These are phyloP conservation scores for Pharnaceum exiguum DNA, from an alignment of 148 eudicot genomes.

Conservation along the genomic window DNA sequence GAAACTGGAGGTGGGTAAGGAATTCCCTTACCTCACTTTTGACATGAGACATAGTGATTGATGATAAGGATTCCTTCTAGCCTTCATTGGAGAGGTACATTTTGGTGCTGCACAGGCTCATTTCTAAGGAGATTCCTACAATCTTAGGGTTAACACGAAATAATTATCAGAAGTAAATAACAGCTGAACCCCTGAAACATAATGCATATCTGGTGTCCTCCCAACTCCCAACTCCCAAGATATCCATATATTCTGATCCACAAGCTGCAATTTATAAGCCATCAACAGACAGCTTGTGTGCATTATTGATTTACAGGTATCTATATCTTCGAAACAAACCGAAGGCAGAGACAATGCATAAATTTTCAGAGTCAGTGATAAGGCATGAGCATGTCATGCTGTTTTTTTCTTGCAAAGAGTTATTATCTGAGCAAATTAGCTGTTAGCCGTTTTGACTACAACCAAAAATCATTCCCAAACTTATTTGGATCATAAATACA, in stretches of 20 bases:
- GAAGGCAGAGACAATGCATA: background rate
- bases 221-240: too few relatives aligned
- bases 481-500: background rate
- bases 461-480: background rate
- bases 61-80: constrained; percentile 23
- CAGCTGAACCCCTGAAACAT: background rate
- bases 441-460: background rate
- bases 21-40: constrained; percentile 6
- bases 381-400: background rate
- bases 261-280: background rate
- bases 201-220: constrained; percentile 11
- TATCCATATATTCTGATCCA: too few relatives aligned
- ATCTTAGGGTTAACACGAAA: constrained; percentile 12
- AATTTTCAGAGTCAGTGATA: background rate
- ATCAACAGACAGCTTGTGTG: too few relatives aligned
- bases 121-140: constrained; percentile 14
- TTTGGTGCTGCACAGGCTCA: constrained; percentile 10
- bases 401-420: background rate
- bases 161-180: constrained; percentile 15
- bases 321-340: background rate
- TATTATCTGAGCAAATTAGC: background rate
- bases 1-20: constrained; percentile 2
- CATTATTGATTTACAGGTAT: background rate
- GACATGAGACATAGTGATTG: constrained; percentile 4
- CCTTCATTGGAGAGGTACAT: constrained; percentile 10